A percentile compares a stretch with the other conserved stretches of the same genome.
Evolutionary conservation across 2,329 filamentous ascomycete species (phyloP).

Genomic region (Hyphodiscus sp.): DNA sequence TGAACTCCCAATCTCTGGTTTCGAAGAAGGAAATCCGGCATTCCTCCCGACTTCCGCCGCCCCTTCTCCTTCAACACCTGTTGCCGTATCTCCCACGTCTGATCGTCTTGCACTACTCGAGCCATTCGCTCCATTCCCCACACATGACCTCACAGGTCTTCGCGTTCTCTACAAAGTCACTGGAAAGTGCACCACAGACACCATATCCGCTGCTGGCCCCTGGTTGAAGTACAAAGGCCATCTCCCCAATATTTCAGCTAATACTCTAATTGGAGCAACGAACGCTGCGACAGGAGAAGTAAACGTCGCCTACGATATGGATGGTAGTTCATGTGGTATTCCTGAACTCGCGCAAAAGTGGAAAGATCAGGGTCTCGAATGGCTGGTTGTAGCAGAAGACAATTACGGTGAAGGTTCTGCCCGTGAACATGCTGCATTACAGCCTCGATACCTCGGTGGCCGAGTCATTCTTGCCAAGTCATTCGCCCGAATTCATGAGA

Average conservation of each 20-base stretch:
- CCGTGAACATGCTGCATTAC: slow-evolving; percentile 81
- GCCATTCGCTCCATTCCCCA: slow-evolving; percentile 80
- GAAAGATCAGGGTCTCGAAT: slow-evolving; percentile 68
- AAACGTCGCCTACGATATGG: slow-evolving; percentile 83
- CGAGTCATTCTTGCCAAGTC: slow-evolving; percentile 78
- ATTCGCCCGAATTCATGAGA: slow-evolving; percentile 91
- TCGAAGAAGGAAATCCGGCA: slow-evolving; percentile 68
- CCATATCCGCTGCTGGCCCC: slow-evolving; percentile 91
- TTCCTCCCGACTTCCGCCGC: slow-evolving; percentile 68
- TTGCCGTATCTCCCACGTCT: slow-evolving; percentile 81
- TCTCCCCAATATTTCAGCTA: slow-evolving; percentile 93
- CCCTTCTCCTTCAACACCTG: slow-evolving; percentile 62
- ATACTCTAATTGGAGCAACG: slow-evolving; percentile 91
- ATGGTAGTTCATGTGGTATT: slow-evolving; percentile 69
- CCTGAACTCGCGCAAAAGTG: slow-evolving; percentile 81
- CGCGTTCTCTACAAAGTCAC: slow-evolving; percentile 92
- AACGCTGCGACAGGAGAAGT: slow-evolving; percentile 91
- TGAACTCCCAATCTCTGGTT: slow-evolving; percentile 56
- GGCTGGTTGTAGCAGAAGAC: slow-evolving; percentile 95
- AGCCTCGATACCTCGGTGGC: slow-evolving; percentile 84
- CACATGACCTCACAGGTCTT: slow-evolving; percentile 65
- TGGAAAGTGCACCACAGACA: slow-evolving; percentile 98
- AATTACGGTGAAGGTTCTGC: slow-evolving; percentile 94
- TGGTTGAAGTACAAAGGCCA: slow-evolving; percentile 99
- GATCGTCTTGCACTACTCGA: slow-evolving; percentile 85